phyloP scores from a whole-genome alignment of 169 alveolate genomes.

The Plasmodium berghei region DNA sequence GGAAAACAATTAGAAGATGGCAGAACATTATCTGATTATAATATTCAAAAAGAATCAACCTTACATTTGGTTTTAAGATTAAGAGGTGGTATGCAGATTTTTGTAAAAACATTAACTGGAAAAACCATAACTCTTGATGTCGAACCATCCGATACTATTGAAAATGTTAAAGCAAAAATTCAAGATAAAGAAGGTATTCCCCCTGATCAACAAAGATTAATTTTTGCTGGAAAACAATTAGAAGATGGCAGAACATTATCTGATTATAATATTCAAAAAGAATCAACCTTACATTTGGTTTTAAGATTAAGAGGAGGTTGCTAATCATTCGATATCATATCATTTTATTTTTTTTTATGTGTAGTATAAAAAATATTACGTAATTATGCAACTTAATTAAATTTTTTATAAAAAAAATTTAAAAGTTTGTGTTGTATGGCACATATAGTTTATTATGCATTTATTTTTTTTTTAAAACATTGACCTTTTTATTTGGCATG shows the following conservation, averaged over 20 bases:
- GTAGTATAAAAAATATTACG: conserved; percentile 13
- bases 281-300: conserved; percentile 97
- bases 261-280: conserved; percentile 98
- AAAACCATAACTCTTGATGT: conserved; percentile 82
- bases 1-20: conserved; percentile 99
- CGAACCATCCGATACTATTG: conserved; percentile 93
- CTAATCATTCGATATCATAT: conserved; percentile 12
- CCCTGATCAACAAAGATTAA: conserved; percentile 50
- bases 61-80: conserved; percentile 93
- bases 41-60: conserved; percentile 98
- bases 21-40: conserved; percentile 98
- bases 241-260: conserved; percentile 99
- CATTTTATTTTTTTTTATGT: conserved; percentile 32
- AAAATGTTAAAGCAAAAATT: conserved; percentile 78
- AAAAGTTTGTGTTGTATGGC: conserved; percentile 72
- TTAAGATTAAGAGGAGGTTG: conserved; percentile 80
- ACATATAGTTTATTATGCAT: conserved; percentile 31
- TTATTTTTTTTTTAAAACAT: conserved; percentile 20
- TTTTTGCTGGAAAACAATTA: conserved; percentile 99
- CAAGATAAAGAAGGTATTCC: conserved; percentile 1
- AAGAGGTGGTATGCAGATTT: conserved; percentile 87
- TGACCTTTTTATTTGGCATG: conserved; percentile 44
- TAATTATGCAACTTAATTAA: conserved; percentile 47
- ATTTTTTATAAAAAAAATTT: conserved; percentile 50
- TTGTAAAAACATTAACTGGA: conserved; percentile 84